Evolutionary conservation across 164 flowering plant genomes (phyloP), one percentile per base, ranked within the genome.

Genomic region (Warburgia ugandensis): DNA sequence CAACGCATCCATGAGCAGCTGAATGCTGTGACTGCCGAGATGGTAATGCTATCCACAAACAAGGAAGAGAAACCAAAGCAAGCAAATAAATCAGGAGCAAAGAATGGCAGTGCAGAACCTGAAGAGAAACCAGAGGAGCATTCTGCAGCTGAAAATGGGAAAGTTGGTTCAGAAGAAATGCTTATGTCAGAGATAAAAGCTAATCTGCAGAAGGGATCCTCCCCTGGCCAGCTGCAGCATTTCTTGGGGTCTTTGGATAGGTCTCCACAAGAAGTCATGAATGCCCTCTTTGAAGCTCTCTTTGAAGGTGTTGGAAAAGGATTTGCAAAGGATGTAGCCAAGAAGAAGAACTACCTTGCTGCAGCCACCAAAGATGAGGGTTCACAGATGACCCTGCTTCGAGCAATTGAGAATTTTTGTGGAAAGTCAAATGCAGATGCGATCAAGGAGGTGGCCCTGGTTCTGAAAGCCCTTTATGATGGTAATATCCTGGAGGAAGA

Each of bases 1-100:
- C 73, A 67, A 31, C 77, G 83, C 11, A 82, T 84, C 30, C 82
- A 80, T 16, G 86, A 84, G 59, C 94, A 84, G 66, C 58, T 84
- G 50, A 84, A 77, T 70, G 68, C 84, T 36, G 89, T 42, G 0
- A 84, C 94, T 3, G 83, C 86, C 36, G 83, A 73, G 25, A 81
- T 81, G 92, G 88, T 81, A 6, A 79, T 84, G 76, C 76, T 84
- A 0, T 43, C 77, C 12, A 68, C 92, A 4, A 40, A 50, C 1
- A 83, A 77, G 52, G 61, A 49, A 11, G 69, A 72, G 60, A 72
- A 67, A 50, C 45, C 68, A 16, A 57, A 53, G 31, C 29, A 49
- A n/a, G 23, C 35, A 1, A 57, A 51, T 30, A 56, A 56, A n/a
- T n/a, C n/a, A 13, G 29, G 6, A n/a, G 45, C 51, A 11, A 37